Evolutionary conservation across 192 early-diverging fungal species (phyloP), one percentile per base, ranked within the genome.

Genomic region (Entophlyctis helioformis): DNA sequence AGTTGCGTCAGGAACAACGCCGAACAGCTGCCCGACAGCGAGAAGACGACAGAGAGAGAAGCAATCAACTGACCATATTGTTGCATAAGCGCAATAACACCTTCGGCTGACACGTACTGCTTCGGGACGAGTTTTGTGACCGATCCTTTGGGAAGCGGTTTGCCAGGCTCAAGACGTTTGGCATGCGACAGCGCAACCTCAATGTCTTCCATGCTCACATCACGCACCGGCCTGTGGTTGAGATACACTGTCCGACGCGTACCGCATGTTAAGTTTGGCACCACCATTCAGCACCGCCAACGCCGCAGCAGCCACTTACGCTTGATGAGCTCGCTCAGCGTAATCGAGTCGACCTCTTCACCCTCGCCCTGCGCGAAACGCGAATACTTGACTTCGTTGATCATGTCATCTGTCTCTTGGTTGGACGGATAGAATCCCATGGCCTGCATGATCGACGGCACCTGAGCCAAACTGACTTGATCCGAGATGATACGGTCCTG

Each of bases 351-450:
- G 0, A 55, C 51, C 22, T 66, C 38, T 23, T 69, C 39, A 2
- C 55, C 61, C 11, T 40, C 23, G 21, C 24, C 39, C 31, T 64
- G 46, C 1, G 59, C 60, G 26, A 52, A 50, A 20, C 56, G 36
- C 11, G 57, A 54, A 40, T 64, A 75, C 37, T 73, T 64, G 39
- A 77, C 62, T 55, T 78, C 75, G 46, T 78, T 78, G 45, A 67
- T 33, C 61, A 78, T 76, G 40, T 78, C 68, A 16, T 77, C 73
- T 15, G 60, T 72, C 44, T 78, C 73, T 21, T 59, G 58, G 19
- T 53, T 46, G 18, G 69, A 66, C 15, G 63, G 67, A 48, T 78
- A 78, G 46, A 53, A 74, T 36, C 75, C 75, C 59, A 78, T 72
- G 7, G 74, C 75, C 44, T 76, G 72, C 64, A 78, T 69, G 23